Evolutionary conservation across 345 rosid species (phyloP).

Genomic region (Xanthoceras sorbifolium): DNA sequence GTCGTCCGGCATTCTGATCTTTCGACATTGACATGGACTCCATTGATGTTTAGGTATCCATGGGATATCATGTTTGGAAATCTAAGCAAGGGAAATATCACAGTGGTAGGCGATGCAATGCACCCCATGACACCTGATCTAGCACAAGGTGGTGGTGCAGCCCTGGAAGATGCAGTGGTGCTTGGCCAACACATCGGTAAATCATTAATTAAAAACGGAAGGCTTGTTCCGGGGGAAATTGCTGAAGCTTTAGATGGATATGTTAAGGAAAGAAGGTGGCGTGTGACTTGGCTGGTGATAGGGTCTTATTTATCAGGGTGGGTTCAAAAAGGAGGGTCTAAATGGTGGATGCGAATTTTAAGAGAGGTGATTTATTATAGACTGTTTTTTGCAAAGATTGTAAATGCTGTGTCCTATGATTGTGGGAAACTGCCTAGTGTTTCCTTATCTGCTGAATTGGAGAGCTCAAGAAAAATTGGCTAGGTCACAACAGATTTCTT

Average conservation of each 20-base stretch:
- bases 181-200: conserved; percentile 37
- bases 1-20: conserved; percentile 27
- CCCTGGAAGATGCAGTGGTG: conserved; percentile 48
- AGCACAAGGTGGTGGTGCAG: conserved; percentile 47
- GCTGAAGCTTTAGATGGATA: conserved; percentile 22
- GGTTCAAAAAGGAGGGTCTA: conserved; percentile 37
- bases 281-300: conserved; percentile 23
- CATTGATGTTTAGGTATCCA: conserved; percentile 37
- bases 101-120: conserved; percentile 57
- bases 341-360: conserved; percentile 35
- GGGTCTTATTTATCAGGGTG: conserved; percentile 41
- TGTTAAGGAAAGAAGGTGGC: conserved; percentile 39
- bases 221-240: conserved; percentile 4
- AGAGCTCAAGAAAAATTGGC: too few species aligned
- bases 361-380: conserved; percentile 31
- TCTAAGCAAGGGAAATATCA: conserved; percentile 36
- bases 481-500: too few species aligned
- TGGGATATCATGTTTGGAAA: conserved; percentile 41
- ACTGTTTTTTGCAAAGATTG: not conserved
- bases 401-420: conserved; percentile 20
- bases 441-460: too few species aligned
- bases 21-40: conserved; percentile 28
- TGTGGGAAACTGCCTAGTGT: conserved; percentile 39
- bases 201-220: conserved; percentile 6
- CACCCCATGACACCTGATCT: conserved; percentile 59